Base-by-base conservation (phyloP, 2,329 filamentous ascomycete genomes). In the Clonostachys rhizophaga region DNA sequence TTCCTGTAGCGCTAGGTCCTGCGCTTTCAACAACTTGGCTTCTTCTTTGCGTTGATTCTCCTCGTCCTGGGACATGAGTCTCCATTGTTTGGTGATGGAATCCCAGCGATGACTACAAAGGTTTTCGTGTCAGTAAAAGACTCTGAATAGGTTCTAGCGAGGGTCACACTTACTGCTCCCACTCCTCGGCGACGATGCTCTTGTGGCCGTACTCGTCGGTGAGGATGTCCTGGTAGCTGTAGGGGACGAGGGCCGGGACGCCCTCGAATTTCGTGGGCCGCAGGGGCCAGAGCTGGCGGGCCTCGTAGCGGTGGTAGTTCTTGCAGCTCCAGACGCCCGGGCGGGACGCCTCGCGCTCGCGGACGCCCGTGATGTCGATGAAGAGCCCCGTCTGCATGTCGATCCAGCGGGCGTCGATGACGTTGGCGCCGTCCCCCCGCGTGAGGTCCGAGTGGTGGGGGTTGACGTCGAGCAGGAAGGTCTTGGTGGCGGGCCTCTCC, bases 341-440 rank as follows among this genome's bases (percentile, higher is more conserved):
- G 17, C 69, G 57, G 3, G 63, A 64, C 14, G 71, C 69, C 34
- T 89, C 74, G 17, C 84, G 79, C 68, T 90, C 85, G 44, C 80
- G 79, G 35, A 94, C 68, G 12, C 81, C 88, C 1, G 89, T 94
- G 58, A 95, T 90, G 63, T 94, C 89, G 63, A 94, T 83, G 64
- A 87, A 95, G 58, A 92, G 75, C 43, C 89, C 89, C 56, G 84
- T 94, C 47, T 70, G 66, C 49, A 76, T 76, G 64, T 94, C 88
- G 59, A 94, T 88, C 87, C 87, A 95, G 42, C 89, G 78, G 20
- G 84, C 89, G 65, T 94, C 89, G 57, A 94, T 94, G 47, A 94
- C 78, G 61, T 95, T 95, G 59, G 75, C 69, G 16, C 87, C 87
- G 55, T 87, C 76, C 40, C 83, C 83, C 18, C 80, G 74, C 24